phyloP scores from a whole-genome alignment of 352 stramenopile species.

The Pythium oligandrum region DNA sequence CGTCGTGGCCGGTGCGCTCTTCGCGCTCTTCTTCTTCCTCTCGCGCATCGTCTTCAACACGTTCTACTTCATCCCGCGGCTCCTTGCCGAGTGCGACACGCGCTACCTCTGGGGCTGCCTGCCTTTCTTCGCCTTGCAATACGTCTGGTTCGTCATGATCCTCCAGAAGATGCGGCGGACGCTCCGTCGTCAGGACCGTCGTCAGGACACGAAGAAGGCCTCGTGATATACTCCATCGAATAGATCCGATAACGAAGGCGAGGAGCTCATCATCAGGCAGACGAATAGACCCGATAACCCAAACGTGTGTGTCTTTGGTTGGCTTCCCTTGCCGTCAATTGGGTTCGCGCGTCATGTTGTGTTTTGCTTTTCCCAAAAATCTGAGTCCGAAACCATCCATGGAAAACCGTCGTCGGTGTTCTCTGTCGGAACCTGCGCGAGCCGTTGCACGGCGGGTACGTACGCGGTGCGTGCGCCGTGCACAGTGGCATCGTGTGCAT shows the following conservation, averaged over 20 bases:
- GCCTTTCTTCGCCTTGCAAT: conserved; percentile 71
- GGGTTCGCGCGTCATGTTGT: too few relatives aligned
- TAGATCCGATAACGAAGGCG: neutral
- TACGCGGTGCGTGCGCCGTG: too few relatives aligned
- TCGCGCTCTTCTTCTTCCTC: conserved; percentile 58
- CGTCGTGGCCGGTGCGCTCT: conserved; percentile 44
- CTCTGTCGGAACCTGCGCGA: too few relatives aligned
- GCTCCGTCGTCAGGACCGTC: neutral
- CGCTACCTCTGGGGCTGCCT: conserved; percentile 48
- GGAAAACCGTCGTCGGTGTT: too few relatives aligned
- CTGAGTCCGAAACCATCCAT: neutral
- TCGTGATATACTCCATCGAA: neutral
- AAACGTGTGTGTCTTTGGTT: conserved; percentile 1
- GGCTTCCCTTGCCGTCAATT: neutral
- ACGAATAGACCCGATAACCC: conserved; percentile 5
- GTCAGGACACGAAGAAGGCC: neutral
- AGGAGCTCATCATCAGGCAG: neutral
- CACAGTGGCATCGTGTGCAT: too few relatives aligned
- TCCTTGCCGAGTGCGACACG: conserved; percentile 35
- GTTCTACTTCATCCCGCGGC: conserved; percentile 49
- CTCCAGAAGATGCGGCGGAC: conserved; percentile 36
- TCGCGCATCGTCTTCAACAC: conserved; percentile 71
- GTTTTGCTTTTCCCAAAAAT: neutral
- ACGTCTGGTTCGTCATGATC: conserved; percentile 77
- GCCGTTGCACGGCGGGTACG: too few relatives aligned